Percentiles rank a stretch among this genome's conserved stretches.
Conservation (phyloP, 2,329 filamentous ascomycete species). For the Aspergillus terreus region DNA sequence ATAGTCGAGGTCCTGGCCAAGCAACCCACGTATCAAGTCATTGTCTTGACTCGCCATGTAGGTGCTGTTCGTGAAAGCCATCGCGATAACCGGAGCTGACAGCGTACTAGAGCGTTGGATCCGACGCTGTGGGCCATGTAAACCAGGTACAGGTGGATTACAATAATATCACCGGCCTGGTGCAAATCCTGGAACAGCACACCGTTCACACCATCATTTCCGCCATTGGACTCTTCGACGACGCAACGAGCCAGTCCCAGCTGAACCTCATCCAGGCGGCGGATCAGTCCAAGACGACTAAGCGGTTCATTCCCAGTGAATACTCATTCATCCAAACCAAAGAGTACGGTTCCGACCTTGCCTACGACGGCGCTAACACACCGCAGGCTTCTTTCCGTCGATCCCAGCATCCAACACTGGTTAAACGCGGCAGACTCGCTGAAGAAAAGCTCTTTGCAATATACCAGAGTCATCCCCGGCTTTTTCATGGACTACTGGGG, state of each 20-base stretch:
- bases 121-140: slow-evolving; percentile 3
- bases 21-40: slow-evolving; percentile 33
- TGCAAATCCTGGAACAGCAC: slow-evolving; percentile 30
- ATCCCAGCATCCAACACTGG: slow-evolving; percentile 30
- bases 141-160: slow-evolving; percentile 32
- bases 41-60: slow-evolving; percentile 43
- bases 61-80: too few relatives aligned
- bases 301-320: slow-evolving; percentile 43
- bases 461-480: slow-evolving; percentile 39
- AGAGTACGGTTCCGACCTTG: slow-evolving; percentile 21
- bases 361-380: slow-evolving; percentile 2
- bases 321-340: slow-evolving; percentile 36
- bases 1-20: slow-evolving; percentile 43
- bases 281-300: slow-evolving; percentile 34
- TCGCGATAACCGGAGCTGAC: too few relatives aligned
- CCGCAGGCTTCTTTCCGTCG: slow-evolving; percentile 22
- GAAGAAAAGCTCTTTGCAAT: slow-evolving; percentile 33
- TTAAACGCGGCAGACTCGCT: slow-evolving; percentile 27
- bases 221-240: slow-evolving; percentile 31
- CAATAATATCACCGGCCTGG: slow-evolving; percentile 24
- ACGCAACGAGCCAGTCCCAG: slow-evolving; percentile 31
- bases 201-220: slow-evolving; percentile 47
- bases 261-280: slow-evolving; percentile 46
- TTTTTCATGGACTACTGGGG: slow-evolving; percentile 49
- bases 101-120: neutral